Base-by-base conservation (phyloP, 1,139 yeast genomes). In the Suhomyces bribrorum region DNA sequence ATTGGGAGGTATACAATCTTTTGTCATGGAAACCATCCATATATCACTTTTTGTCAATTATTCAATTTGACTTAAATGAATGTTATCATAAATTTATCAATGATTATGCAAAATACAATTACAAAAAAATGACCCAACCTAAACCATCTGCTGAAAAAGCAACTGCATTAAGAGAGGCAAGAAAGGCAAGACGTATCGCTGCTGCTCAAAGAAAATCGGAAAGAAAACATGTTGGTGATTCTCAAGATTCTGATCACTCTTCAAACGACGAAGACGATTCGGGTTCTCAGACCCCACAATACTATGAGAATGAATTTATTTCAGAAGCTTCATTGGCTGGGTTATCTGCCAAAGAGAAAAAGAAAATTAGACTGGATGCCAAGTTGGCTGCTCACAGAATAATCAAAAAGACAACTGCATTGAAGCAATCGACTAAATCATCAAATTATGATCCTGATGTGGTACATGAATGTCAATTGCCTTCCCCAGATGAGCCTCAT, bases 361-460 rank as follows among this genome's bases (percentile, higher is more conserved):
- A 56, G 43, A 61, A 57, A 40, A 48, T 54, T 28, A 46, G 55
- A 31, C 56, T 50, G n/a, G 67, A 62, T 31, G 56, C 63, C 3
- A 64, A 61, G 41, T 49, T 56, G n/a, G 60, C 60, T 3, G 55
- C 63, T 4, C 68, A 59, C 26, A 54, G 59, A 37, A 48, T 60
- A 18, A 57, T 61, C 14, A 60, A 58, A 40, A 63, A 59, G 41
- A 49, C 63, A 3, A 47, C 53, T 5, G 45, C 60, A 2, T 29
- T 46, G 18, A 56, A 60, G 30, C 41, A 59, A 2, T 59, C 66
- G 6, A 59, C 57, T 23, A 67, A 71, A 42, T 68, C 75, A 5
- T 66, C 75, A 7, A 72, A 72, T 47, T 72, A 72, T 46, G 77
- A 72, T 47, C 77, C 77, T 2, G 77, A 72, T 45, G 77, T 72